A percentile compares a stretch with the other conserved stretches of the same genome.
Evolutionary conservation across 2,329 filamentous ascomycete species (phyloP).

Genomic region (Tothia fuscella): DNA sequence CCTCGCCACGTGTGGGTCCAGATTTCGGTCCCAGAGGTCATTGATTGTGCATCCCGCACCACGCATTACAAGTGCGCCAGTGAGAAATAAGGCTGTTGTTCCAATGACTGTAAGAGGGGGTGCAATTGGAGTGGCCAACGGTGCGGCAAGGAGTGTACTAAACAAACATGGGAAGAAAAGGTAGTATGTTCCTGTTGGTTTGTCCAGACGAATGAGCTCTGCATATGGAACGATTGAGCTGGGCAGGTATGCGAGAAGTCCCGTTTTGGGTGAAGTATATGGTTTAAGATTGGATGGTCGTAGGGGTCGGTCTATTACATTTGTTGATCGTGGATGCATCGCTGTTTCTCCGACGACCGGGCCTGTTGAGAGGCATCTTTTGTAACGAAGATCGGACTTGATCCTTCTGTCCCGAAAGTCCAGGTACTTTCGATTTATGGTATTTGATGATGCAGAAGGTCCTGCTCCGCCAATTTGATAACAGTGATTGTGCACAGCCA

Average conservation of each 20-base stretch:
- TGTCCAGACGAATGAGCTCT: slow-evolving; percentile 70
- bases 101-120: slow-evolving; percentile 49
- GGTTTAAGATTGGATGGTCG: slow-evolving; percentile 8
- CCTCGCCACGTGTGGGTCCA: slow-evolving; percentile 67
- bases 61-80: slow-evolving; percentile 72
- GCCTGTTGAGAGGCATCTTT: too few species aligned
- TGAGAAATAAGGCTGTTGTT: slow-evolving; percentile 57
- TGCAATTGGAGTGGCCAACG: slow-evolving; percentile 50
- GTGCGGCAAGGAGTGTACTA: slow-evolving; percentile 69
- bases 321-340: too few species aligned
- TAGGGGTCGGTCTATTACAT: too few species aligned
- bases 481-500: too few species aligned
- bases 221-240: slow-evolving; percentile 64
- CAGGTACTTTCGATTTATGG: too few species aligned
- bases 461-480: too few species aligned
- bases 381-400: too few species aligned
- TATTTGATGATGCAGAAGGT: too few species aligned
- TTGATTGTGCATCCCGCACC: slow-evolving; percentile 83
- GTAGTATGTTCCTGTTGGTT: slow-evolving; percentile 71
- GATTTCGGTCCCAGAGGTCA: slow-evolving; percentile 79
- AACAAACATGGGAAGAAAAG: slow-evolving; percentile 79
- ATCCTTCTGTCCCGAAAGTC: too few species aligned
- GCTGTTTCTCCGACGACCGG: too few species aligned
- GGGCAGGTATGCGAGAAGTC: slow-evolving; percentile 59
- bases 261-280: slow-evolving; percentile 59